Base-by-base conservation (phyloP, 192 early-diverging fungal genomes). In the Entomortierella beljakovae region DNA sequence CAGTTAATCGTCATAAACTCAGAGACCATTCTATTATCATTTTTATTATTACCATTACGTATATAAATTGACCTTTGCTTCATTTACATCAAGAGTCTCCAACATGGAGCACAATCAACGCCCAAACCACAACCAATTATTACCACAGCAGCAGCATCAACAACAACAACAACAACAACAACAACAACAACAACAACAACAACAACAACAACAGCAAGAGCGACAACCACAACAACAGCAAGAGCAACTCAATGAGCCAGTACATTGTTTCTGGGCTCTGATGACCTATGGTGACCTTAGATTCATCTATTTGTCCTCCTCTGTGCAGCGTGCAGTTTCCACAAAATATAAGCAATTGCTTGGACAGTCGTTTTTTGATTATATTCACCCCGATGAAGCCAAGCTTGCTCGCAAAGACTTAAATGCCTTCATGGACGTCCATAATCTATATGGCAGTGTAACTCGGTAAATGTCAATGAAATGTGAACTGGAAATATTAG, bases 251-350 rank as follows among this genome's bases (percentile, higher is more conserved):
- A 29, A 65, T 34, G 64, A 62, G 22, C 63, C 66, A 1, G 66
- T 63, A 35, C 70, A 65, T 38, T 83, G 82, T 58, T 83, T 83
- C 31, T 83, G 82, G 82, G 64, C 71, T 5, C 48, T 83, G 51
- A 70, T 83, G 71, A 80, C 82, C 54, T 64, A 70, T 62, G 79
- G 71, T 43, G 77, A 80, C 65, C 62, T 83, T 7, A 51, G 68
- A 34, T 83, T 83, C 64, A 74, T 83, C 70, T 83, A 83, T 54
- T 52, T 83, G 16, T 83, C 82, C 18, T 70, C 82, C 7, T 80
- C 65, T 33, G 63, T 83, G 26, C 70, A 73, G 20, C 68, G 71
- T 25, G 67, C 71, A 28, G 71, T 83, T 34, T 73, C 76, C 20
- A 55, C 64, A 33, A 73, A 83, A 33, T 64, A 83, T 52, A 70